Evolutionary conservation across 1,284 basidiomycete species (phyloP), one percentile per base, ranked within the genome.

Genomic region (Papiliotrema terrestris): DNA sequence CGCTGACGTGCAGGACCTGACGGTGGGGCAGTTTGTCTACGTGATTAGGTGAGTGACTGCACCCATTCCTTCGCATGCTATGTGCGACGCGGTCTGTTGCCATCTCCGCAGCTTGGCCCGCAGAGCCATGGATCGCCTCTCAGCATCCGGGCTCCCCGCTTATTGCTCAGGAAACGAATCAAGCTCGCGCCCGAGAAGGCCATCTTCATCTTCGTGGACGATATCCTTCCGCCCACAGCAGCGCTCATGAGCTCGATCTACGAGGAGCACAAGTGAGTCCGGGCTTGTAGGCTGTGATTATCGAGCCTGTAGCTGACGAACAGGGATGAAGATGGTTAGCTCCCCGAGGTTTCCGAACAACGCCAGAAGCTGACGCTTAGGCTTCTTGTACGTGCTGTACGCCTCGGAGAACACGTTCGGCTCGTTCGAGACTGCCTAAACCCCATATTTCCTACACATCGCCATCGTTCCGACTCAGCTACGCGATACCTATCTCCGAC

Each of bases 111-210:
- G n/a, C n/a, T n/a, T n/a, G n/a, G n/a, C n/a, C n/a, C n/a, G n/a
- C n/a, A n/a, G n/a, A n/a, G n/a, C n/a, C n/a, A n/a, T n/a, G n/a
- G n/a, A n/a, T n/a, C n/a, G n/a, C n/a, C n/a, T n/a, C n/a, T n/a
- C n/a, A n/a, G n/a, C n/a, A n/a, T n/a, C n/a, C n/a, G n/a, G n/a
- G n/a, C n/a, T n/a, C 29, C 29, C 29, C 11, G 29, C 29, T 32
- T 11, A 32, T 13, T 25, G 2, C 9, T 9, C 55, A 73, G 96
- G 72, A 99, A 98, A 83, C 90, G 96, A 55, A 98, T 98, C 87
- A 98, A 98, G 85, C 86, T 99, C 55, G 91, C 93, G 36, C 95
- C 96, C 17, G 96, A 99, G 84, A 98, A 98, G 81, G 96, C 96
- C 35, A 98, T 98, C 79, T 98, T 97, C 80, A 96, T 98, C 78